Conservation (phyloP, 2,329 filamentous ascomycete species). For the Colletotrichum eremochloae region DNA sequence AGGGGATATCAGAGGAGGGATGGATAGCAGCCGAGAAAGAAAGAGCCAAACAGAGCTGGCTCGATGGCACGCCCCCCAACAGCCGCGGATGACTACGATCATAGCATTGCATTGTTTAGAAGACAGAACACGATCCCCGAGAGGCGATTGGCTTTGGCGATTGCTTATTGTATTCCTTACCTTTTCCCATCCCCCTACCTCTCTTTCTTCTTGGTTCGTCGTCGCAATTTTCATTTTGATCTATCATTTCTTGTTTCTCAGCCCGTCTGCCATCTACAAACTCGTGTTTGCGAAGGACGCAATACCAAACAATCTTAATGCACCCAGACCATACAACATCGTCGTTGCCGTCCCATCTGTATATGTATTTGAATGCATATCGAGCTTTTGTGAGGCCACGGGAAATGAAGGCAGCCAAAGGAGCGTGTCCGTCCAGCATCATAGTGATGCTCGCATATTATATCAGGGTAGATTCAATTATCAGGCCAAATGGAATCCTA, state of each 20-base stretch:
- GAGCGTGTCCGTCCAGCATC: background rate
- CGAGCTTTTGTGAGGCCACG: background rate
- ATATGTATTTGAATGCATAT: background rate
- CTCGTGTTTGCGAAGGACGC: background rate
- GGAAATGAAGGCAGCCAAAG: background rate
- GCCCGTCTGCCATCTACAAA: background rate
- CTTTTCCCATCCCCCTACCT: conserved; percentile 10
- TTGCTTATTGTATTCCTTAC: conserved; percentile 14
- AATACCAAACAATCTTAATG: conserved; percentile 13
- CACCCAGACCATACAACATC: background rate
- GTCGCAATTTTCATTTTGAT: conserved; percentile 22
- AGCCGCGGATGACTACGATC: conserved; percentile 36
- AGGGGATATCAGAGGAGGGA: background rate
- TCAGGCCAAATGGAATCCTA: background rate
- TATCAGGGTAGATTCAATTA: background rate
- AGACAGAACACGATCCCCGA: conserved; percentile 20
- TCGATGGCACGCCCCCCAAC: conserved; percentile 40
- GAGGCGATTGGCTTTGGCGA: conserved; percentile 13
- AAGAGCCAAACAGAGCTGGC: conserved; percentile 43
- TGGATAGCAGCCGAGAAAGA: background rate
- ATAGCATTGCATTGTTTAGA: conserved; percentile 41
- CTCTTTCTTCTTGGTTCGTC: conserved; percentile 14
- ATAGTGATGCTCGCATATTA: background rate
- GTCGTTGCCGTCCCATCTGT: background rate
- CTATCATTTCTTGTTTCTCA: background rate